phyloP scores from a whole-genome alignment of 441 rosid genomes.

The Gossypium laxum region DNA sequence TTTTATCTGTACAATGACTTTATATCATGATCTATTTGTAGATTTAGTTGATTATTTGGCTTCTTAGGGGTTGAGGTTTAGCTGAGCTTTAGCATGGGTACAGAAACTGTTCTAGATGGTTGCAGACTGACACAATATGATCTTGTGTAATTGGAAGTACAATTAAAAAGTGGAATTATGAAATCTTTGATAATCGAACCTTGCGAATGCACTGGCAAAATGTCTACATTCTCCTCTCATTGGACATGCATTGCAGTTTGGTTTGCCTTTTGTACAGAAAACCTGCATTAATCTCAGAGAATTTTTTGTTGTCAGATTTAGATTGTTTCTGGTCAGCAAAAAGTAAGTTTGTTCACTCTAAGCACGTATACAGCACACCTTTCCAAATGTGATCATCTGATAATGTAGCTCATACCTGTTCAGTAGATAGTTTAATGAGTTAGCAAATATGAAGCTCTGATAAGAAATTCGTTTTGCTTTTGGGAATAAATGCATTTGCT shows the following conservation, averaged over 20 bases:
- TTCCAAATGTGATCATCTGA: slow-evolving; percentile 73
- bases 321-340: slow-evolving; percentile 5
- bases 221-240: slow-evolving; percentile 81
- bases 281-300: slow-evolving; percentile 35
- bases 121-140: neutral
- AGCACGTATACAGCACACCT: slow-evolving; percentile 31
- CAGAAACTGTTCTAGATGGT: neutral
- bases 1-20: neutral
- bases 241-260: slow-evolving; percentile 70
- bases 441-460: slow-evolving; percentile 13
- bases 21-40: slow-evolving; percentile 1
- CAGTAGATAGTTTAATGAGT: slow-evolving; percentile 9
- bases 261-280: slow-evolving; percentile 64
- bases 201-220: slow-evolving; percentile 74
- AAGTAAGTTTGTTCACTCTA: slow-evolving; percentile 10
- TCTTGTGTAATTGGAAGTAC: neutral
- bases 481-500: neutral
- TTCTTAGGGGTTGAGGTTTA: neutral
- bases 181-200: slow-evolving; percentile 27
- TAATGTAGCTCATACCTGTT: slow-evolving; percentile 65
- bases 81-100: neutral
- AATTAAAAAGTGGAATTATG: slow-evolving; percentile 7
- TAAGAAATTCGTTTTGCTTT: slow-evolving; percentile 7
- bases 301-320: slow-evolving; percentile 13
- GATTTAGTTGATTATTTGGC: neutral